These are phyloP conservation scores for Xerocomellus amylosporus DNA, from an alignment of 768 basidiomycete species.

Conservation along the genomic window DNA sequence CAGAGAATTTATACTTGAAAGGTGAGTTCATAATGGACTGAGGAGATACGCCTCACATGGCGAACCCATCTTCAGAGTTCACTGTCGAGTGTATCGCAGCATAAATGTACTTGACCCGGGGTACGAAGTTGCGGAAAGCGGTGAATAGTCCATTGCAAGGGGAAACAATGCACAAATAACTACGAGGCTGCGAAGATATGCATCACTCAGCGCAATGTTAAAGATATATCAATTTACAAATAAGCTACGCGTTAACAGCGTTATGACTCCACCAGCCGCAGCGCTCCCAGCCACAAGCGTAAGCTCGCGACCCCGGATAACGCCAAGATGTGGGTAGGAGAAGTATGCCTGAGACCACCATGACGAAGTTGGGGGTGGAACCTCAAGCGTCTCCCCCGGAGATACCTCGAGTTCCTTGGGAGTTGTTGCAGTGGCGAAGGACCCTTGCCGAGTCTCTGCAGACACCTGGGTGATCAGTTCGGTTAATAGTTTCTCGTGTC, in stretches of 20 bases:
- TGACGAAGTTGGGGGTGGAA: not conserved
- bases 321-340: slow-evolving; percentile 10
- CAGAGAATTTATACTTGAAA: slow-evolving; percentile 46
- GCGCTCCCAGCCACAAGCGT: slow-evolving; percentile 31
- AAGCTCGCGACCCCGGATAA: slow-evolving; percentile 20
- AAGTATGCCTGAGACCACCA: slow-evolving; percentile 12
- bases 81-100: slow-evolving; percentile 32
- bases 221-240: slow-evolving; percentile 15
- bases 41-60: not conserved
- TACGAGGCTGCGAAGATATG: not conserved
- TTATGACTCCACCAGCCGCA: slow-evolving; percentile 25
- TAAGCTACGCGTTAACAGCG: slow-evolving; percentile 22
- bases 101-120: slow-evolving; percentile 4
- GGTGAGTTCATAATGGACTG: slow-evolving; percentile 28
- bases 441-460: slow-evolving; percentile 12
- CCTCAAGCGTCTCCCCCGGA: not conserved
- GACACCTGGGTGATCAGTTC: slow-evolving; percentile 25
- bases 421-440: not conserved
- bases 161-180: not conserved
- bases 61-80: slow-evolving; percentile 18
- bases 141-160: not conserved
- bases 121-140: slow-evolving; percentile 4
- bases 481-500: slow-evolving; percentile 41
- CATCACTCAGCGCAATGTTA: not conserved
- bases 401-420: not conserved